Evolutionary conservation across 176 grass and related monocot species (phyloP), one percentile per base, ranked within the genome.

Genomic region (Poa pratensis): DNA sequence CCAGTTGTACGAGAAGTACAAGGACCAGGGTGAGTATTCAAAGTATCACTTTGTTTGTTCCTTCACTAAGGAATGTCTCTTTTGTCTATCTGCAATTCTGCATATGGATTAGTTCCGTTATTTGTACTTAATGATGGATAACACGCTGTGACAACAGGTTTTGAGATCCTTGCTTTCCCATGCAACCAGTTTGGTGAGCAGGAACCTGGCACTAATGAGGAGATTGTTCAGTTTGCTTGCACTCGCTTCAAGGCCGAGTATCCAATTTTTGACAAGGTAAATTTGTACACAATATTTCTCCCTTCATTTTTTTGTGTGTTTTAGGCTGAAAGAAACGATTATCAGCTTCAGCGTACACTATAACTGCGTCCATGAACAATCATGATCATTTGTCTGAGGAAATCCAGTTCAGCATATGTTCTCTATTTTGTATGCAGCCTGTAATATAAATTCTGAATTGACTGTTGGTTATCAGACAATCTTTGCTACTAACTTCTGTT

Each of bases 191-290:
- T 98, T 19, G 93, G 85, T 26, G 89, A 83, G 19, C 93, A 98
- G 79, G 93, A 95, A 81, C 91, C 91, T 30, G 96, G 93, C 87
- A 98, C 28, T 65, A 95, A 95, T 58, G 93, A 94, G 69, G 93
- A 98, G 83, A 98, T 98, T 43, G 67, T 92, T 35, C 72, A 94
- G 84, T 94, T 98, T 78, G 93, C 90, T 73, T 94, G 96, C 84
- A 94, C 93, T 75, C 91, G 93, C 74, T 98, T 98, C 77, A 98
- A 94, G 75, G 89, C 89, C 0, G 90, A 94, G 66, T 95, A 89
- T 54, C 96, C 93, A 49, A 98, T 98, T 76, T 95, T 98, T 20
- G 89, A 94, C 89, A 98, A 98, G 89, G 96, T 95, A 84, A 82
- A 35, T 37, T 85, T 46, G 26, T 9, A 3, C 11, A 61, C 4